Percentiles rank a stretch among this genome's conserved stretches.
Evolutionary conservation across 1,284 basidiomycete species (phyloP).

Genomic region (Fomitopsis palustris): DNA sequence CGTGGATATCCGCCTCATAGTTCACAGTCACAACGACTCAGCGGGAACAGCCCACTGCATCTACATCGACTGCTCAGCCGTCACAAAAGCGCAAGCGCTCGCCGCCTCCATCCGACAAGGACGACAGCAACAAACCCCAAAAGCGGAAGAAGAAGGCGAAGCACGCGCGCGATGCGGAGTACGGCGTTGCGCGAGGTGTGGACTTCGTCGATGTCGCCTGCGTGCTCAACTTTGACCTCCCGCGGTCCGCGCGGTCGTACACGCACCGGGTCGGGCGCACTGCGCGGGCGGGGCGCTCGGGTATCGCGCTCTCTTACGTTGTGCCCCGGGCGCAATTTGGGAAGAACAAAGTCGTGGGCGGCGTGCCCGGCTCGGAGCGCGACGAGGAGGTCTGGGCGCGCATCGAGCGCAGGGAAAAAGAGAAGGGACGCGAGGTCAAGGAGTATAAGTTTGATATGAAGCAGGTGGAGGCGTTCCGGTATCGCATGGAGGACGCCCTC

Average conservation of each 20-base stretch:
- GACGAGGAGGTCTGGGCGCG: constrained; percentile 81
- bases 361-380: constrained; percentile 60
- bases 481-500: constrained; percentile 96
- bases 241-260: constrained; percentile 85
- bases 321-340: constrained; percentile 77
- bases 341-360: constrained; percentile 70
- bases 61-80: constrained; percentile 6
- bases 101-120: constrained; percentile 8
- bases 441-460: constrained; percentile 94
- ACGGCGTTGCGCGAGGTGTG: constrained; percentile 93
- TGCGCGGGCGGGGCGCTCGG: constrained; percentile 91
- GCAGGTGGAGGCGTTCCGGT: constrained; percentile 97
- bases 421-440: constrained; percentile 75
- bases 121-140: constrained; percentile 18
- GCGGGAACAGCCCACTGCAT: constrained; percentile 32
- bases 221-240: constrained; percentile 98
- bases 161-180: constrained; percentile 62
- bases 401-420: constrained; percentile 74
- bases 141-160: constrained; percentile 33
- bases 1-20: neutral
- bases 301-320: constrained; percentile 90
- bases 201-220: constrained; percentile 98
- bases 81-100: constrained; percentile 18
- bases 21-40: constrained; percentile 54
- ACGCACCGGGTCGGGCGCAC: constrained; percentile 97